These are phyloP conservation scores for Tilletia walkeri DNA, from an alignment of 1,284 basidiomycete genomes.

Conservation along the genomic window DNA sequence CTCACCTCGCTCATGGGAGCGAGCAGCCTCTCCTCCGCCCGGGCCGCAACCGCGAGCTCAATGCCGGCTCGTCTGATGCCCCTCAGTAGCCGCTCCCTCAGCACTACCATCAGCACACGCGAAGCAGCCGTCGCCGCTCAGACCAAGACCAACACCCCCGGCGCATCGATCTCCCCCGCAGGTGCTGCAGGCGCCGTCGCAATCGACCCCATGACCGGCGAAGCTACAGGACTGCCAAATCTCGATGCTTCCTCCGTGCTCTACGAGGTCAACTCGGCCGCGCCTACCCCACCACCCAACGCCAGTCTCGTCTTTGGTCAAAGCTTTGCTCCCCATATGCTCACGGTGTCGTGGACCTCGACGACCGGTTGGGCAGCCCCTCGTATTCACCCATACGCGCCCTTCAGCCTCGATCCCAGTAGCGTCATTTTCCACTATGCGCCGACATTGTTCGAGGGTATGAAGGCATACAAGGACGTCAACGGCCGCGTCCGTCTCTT, in stretches of 20 bases:
- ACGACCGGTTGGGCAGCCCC: conserved; percentile 77
- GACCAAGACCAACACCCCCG: conserved; percentile 14
- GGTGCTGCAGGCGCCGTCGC: not conserved
- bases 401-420: conserved; percentile 75
- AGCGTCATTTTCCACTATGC: conserved; percentile 92
- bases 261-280: conserved; percentile 28
- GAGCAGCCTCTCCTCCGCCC: not conserved
- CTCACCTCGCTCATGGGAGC: not conserved
- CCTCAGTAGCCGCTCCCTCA: not conserved
- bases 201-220: conserved; percentile 49
- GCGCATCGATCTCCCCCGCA: not conserved
- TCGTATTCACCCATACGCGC: conserved; percentile 77
- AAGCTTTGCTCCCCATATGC: conserved; percentile 84
- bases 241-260: conserved; percentile 36
- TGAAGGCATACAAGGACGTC: conserved; percentile 87
- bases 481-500: conserved; percentile 81
- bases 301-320: conserved; percentile 60
- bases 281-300: conserved; percentile 32
- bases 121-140: not conserved
- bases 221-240: conserved; percentile 32
- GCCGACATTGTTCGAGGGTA: conserved; percentile 81
- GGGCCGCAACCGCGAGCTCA: not conserved
- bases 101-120: not conserved
- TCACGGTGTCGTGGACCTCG: conserved; percentile 75
- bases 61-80: too few relatives aligned